A percentile compares a stretch with the other conserved stretches of the same genome.
phyloP scores from a whole-genome alignment of 2,329 filamentous ascomycete genomes.

The Catunica adiposa region DNA sequence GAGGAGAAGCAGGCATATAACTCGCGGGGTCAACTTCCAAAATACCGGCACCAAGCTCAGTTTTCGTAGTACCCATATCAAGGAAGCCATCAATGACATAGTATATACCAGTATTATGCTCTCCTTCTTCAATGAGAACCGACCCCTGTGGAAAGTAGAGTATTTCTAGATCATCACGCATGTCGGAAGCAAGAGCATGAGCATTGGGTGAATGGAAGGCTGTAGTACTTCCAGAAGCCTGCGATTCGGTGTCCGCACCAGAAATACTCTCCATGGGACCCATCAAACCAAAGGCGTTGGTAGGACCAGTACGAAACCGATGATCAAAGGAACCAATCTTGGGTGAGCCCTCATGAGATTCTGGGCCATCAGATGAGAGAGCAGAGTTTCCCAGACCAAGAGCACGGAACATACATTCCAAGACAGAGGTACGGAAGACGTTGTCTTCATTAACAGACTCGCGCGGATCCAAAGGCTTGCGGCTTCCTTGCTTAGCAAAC shows the following conservation, averaged over 20 bases:
- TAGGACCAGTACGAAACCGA: constrained; percentile 21
- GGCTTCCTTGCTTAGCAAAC: constrained; percentile 13
- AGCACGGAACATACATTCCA: constrained; percentile 91
- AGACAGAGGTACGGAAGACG: constrained; percentile 72
- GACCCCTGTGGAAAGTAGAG: constrained; percentile 94
- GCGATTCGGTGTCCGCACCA: constrained; percentile 66
- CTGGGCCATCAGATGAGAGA: constrained; percentile 46
- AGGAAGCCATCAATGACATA: constrained; percentile 96
- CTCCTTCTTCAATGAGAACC: constrained; percentile 87
- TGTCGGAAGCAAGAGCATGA: constrained; percentile 53
- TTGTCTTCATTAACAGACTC: constrained; percentile 79
- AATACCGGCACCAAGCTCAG: constrained; percentile 8
- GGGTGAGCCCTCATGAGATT: constrained; percentile 74
- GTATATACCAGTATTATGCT: constrained; percentile 90
- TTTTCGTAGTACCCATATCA: constrained; percentile 41
- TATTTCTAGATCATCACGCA: constrained; percentile 87
- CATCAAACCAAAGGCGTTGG: constrained; percentile 78
- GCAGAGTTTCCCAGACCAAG: constrained; percentile 63
- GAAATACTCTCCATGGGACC: constrained; percentile 59
- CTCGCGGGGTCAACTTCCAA: constrained; percentile 14
- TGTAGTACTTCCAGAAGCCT: constrained; percentile 53
- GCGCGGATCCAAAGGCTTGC: constrained; percentile 42
- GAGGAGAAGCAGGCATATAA: constrained; percentile 3
- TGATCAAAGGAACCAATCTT: constrained; percentile 35
- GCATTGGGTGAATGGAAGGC: constrained; percentile 46